Base-by-base conservation (phyloP, 1,284 basidiomycete genomes). In the Rhodotorula sp. region DNA sequence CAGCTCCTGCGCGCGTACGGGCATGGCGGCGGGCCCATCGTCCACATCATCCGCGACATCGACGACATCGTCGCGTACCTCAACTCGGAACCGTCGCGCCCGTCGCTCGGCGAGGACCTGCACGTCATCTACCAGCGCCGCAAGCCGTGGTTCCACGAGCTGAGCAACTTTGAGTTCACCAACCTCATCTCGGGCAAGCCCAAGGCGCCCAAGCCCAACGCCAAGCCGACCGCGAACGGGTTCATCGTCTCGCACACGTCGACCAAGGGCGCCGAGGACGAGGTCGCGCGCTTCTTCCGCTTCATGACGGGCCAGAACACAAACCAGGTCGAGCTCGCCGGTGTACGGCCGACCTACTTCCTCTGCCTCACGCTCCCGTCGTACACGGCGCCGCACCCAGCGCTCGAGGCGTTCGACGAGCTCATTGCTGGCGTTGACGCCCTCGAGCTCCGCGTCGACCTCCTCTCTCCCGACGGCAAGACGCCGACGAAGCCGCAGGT, bases 361-460 rank as follows among this genome's bases (percentile, higher is more conserved):
- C 85, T 99, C 51, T 91, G 90, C 17, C 84, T 99, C 72, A 97
- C 96, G 0, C 95, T 94, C 83, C 92, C 95, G 0, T 91, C 97
- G 80, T 80, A 97, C 75, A 88, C 86, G 0, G 86, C 88, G 8
- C 89, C 90, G 0, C 84, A 96, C 50, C 82, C 85, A 21, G 82
- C 88, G 54, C 86, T 98, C 64, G 87, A 90, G 19, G 58, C 54
- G 32, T 77, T 73, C 56, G 66, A 77, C 48, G 69, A 76, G 59
- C 66, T 76, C 53, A 66, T 72, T 37, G 72, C 74, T 34, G 96
- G 97, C 7, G 90, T 89, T 2, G 95, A 99, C 79, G 96, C 94
- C 0, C 84, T 99, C 70, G 96, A 99, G 82, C 82, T 99, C 39
- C 90, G 96, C 6, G 94, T 95, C 12, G 96, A 99, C 81, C 86